These are phyloP conservation scores for Aspergillus chevalieri DNA, from an alignment of 2,329 filamentous ascomycete species.

Conservation along the genomic window DNA sequence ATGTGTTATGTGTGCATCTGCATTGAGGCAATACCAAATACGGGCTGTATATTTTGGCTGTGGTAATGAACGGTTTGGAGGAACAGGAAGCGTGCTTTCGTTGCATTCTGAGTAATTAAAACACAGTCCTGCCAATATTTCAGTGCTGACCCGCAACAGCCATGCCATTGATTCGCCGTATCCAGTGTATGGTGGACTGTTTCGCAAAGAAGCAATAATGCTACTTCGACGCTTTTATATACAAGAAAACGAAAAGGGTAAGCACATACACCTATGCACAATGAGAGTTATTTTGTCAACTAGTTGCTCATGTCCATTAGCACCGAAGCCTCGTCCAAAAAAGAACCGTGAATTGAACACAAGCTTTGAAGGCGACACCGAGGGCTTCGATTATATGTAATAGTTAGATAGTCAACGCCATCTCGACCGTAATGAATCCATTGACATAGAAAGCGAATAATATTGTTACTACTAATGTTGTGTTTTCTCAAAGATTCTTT, in stretches of 20 bases:
- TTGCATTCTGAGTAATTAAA: conserved; percentile 63
- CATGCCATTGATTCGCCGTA: conserved; percentile 71
- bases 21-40: conserved; percentile 81
- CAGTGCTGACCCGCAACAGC: conserved; percentile 33
- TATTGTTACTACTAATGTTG: not conserved
- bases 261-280: conserved; percentile 13
- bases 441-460: not conserved
- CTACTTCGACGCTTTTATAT: conserved; percentile 91
- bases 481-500: not conserved
- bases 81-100: conserved; percentile 86
- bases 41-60: conserved; percentile 91
- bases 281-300: not conserved
- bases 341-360: conserved; percentile 59
- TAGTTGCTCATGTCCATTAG: conserved; percentile 28
- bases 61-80: conserved; percentile 93
- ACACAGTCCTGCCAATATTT: not conserved
- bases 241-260: conserved; percentile 91
- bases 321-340: conserved; percentile 59
- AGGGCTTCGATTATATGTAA: conserved; percentile 2
- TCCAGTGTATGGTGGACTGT: conserved; percentile 78
- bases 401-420: too few species aligned
- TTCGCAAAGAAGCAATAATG: conserved; percentile 87
- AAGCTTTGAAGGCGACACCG: conserved; percentile 38
- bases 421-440: too few species aligned
- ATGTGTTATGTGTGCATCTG: conserved; percentile 96